These are phyloP conservation scores for Neonectria ditissima DNA, from an alignment of 2,329 filamentous ascomycete genomes.

Conservation along the genomic window DNA sequence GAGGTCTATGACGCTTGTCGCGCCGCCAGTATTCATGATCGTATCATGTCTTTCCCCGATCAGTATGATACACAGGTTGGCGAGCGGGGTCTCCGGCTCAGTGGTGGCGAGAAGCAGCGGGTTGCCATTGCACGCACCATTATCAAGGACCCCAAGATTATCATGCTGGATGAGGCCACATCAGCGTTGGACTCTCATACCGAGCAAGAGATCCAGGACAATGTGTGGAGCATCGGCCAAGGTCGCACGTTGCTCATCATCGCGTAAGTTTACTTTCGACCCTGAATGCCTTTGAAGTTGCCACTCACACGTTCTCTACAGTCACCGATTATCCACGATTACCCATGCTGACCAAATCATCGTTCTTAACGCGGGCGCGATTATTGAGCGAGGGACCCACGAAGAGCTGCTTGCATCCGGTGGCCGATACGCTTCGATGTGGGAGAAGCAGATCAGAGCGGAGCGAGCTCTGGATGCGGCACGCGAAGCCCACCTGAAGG, in stretches of 20 bases:
- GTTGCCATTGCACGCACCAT: conserved; percentile 95
- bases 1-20: conserved; percentile 85
- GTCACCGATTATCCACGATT: conserved; percentile 85
- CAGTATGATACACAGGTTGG: conserved; percentile 91
- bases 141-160: conserved; percentile 90
- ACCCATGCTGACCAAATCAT: conserved; percentile 88
- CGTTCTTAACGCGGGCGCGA: conserved; percentile 80
- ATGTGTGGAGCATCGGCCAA: conserved; percentile 82
- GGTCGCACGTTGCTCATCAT: conserved; percentile 96
- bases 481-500: conserved; percentile 52
- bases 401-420: conserved; percentile 76
- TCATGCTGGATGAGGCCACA: conserved; percentile 93
- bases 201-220: conserved; percentile 91
- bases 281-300: background rate
- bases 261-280: conserved; percentile 69
- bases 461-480: conserved; percentile 68
- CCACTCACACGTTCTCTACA: conserved; percentile 47
- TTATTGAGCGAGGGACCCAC: conserved; percentile 84
- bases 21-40: conserved; percentile 92
- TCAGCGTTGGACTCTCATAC: conserved; percentile 92
- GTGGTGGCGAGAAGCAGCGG: conserved; percentile 92
- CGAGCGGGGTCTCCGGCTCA: conserved; percentile 86
- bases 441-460: conserved; percentile 87
- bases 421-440: conserved; percentile 86
- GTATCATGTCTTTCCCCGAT: conserved; percentile 89